Percentiles rank a stretch among this genome's conserved stretches.
Evolutionary conservation across 2,329 filamentous ascomycete species (phyloP).

Genomic region (Knufia fluminis): DNA sequence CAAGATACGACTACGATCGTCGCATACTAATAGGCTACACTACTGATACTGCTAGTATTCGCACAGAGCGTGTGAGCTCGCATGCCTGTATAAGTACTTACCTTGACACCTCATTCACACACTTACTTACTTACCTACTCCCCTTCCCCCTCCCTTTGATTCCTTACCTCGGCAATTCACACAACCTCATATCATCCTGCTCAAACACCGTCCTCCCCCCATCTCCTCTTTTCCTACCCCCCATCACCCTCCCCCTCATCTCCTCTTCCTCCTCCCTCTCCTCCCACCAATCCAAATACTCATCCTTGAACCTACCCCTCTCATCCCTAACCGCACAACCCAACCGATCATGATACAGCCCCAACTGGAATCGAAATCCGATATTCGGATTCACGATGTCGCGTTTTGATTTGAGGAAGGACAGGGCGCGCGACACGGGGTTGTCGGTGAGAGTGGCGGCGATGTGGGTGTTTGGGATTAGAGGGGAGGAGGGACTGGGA

Average conservation of each 20-base stretch:
- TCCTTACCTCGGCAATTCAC: no score
- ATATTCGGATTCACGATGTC: neutral
- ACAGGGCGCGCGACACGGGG: neutral
- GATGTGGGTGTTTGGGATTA: no score
- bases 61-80: no score
- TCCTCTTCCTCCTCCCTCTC: neutral
- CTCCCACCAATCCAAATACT: neutral
- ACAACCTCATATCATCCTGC: neutral
- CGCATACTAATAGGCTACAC: no score
- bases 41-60: no score
- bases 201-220: no score
- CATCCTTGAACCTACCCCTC: neutral
- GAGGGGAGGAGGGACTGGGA: no score
- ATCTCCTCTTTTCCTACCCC: neutral
- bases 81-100: no score
- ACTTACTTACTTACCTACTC: no score
- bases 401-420: neutral
- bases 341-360: neutral
- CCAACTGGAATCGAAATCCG: neutral
- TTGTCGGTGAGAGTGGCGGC: neutral
- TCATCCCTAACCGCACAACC: neutral
- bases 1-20: no score
- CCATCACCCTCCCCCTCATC: neutral
- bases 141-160: no score
- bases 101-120: no score